Evolutionary conservation across 176 grass and related monocot genomes (phyloP), one percentile per base, ranked within the genome.

Genomic region (Juncus inflexus): DNA sequence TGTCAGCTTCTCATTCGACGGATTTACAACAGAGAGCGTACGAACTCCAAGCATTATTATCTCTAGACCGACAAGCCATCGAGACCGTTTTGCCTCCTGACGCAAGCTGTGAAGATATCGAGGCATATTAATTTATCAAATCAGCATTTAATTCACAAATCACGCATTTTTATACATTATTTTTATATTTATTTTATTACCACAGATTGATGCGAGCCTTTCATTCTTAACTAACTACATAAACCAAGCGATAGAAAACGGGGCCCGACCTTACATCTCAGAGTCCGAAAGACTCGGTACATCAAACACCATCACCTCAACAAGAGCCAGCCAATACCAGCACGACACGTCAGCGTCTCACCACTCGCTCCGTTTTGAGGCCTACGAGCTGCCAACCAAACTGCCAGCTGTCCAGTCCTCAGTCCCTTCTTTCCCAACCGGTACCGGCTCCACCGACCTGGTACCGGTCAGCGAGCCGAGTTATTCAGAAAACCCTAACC

Each of bases 51-150:
- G 89, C 95, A 37, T 94, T 94, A 80, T 74, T 99, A 70, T 80
- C 80, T 10, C 78, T 94, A 80, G 83, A 86, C 53, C 83, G 84
- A 77, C 81, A 79, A 64, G 78, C 73, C 68, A 79, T 94, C 70
- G 95, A 83, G 73, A 94, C 9, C 64, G 76, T 90, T 58, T 94
- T 99, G 75, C 95, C 95, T 8, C 58, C 64, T 52, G 95, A 99
- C 78, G 95, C 95, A 70, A 99, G 95, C 66, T 99, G 95, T 56
- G 95, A 99, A 82, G 95, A 99, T 85, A 78, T 99, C 76, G 95
- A 99, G 95, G 95, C 94, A 90, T 37, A 47, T 38, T 37, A 0
- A 58, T 59, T 16, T n/a, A 71, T 40, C 35, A 45, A 47, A 28
- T 37, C 9, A 47, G 2, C 4, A 9, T 47, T 6, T 47, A 47